A percentile compares a stretch with the other conserved stretches of the same genome.
These are phyloP conservation scores for Aspergillus fumigatus DNA, from an alignment of 2,329 filamentous ascomycete species.

Conservation along the genomic window DNA sequence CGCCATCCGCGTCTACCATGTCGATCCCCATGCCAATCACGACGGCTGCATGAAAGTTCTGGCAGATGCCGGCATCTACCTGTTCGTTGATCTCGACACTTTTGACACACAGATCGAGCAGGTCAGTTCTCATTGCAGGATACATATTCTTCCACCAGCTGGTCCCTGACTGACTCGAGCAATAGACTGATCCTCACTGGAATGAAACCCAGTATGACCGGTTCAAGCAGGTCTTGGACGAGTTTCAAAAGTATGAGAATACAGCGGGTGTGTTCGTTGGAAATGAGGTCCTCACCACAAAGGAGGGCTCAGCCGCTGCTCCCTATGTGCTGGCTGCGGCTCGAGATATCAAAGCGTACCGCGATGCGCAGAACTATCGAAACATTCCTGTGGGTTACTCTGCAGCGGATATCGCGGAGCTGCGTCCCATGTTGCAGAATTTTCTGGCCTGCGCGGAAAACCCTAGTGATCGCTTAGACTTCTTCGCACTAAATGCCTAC, in stretches of 20 bases:
- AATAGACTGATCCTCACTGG: constrained; percentile 61
- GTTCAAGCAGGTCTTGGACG: constrained; percentile 70
- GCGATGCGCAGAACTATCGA: constrained; percentile 70
- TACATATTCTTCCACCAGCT: background rate
- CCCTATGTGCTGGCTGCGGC: constrained; percentile 80
- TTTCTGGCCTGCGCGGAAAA: constrained; percentile 78
- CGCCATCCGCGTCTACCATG: constrained; percentile 82
- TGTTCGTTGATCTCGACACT: constrained; percentile 71
- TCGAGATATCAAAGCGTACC: constrained; percentile 77
- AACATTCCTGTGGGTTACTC: constrained; percentile 82
- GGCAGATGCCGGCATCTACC: constrained; percentile 74
- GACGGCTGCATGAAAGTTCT: constrained; percentile 76
- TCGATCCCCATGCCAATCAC: constrained; percentile 68
- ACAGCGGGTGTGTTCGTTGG: constrained; percentile 80
- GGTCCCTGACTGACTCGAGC: constrained; percentile 5
- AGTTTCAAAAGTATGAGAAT: constrained; percentile 73
- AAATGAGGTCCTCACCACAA: constrained; percentile 67
- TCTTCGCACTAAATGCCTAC: constrained; percentile 82
- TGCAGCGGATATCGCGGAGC: constrained; percentile 73
- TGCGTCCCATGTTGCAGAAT: constrained; percentile 61
- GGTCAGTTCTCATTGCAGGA: constrained; percentile 22
- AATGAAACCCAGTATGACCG: constrained; percentile 64
- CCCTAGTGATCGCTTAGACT: constrained; percentile 64
- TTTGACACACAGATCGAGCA: constrained; percentile 43
- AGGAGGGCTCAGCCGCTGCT: constrained; percentile 58